Conservation (phyloP, 306 rosid genomes). For the Malus sylvestris region DNA sequence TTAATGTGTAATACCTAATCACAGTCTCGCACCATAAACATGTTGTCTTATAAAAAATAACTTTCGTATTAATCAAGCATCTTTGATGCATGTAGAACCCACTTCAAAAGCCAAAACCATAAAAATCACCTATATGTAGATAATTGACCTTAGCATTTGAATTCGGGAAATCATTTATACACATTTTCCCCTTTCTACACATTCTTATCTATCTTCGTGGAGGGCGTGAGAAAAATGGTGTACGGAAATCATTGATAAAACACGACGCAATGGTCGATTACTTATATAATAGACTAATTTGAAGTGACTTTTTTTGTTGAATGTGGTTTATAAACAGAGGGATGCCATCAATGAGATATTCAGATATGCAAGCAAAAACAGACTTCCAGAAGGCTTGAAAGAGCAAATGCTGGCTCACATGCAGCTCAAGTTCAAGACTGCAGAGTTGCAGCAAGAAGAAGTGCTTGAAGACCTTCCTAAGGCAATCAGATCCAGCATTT, state of each 20-base stretch:
- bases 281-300: not conserved
- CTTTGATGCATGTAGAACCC: not conserved
- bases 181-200: not conserved
- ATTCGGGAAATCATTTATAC: not conserved
- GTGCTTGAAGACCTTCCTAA: slow-evolving; percentile 63
- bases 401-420: slow-evolving; percentile 77
- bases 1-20: not conserved
- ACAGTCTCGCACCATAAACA: not conserved
- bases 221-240: not conserved
- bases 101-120: not conserved
- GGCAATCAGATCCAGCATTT: slow-evolving; percentile 67
- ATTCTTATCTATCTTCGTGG: not conserved
- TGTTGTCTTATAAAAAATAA: too few species aligned
- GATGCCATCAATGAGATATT: slow-evolving; percentile 57
- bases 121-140: not conserved
- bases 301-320: not conserved
- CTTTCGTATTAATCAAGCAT: not conserved
- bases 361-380: slow-evolving; percentile 64
- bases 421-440: slow-evolving; percentile 82
- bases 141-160: not conserved
- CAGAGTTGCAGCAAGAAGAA: slow-evolving; percentile 74
- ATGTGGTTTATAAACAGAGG: slow-evolving; percentile 34
- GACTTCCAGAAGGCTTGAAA: slow-evolving; percentile 73
- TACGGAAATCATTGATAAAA: too few species aligned
- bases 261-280: not conserved